A percentile compares a stretch with the other conserved stretches of the same genome.
phyloP scores from a whole-genome alignment of 345 rosid genomes.

The Geranium brycei region DNA sequence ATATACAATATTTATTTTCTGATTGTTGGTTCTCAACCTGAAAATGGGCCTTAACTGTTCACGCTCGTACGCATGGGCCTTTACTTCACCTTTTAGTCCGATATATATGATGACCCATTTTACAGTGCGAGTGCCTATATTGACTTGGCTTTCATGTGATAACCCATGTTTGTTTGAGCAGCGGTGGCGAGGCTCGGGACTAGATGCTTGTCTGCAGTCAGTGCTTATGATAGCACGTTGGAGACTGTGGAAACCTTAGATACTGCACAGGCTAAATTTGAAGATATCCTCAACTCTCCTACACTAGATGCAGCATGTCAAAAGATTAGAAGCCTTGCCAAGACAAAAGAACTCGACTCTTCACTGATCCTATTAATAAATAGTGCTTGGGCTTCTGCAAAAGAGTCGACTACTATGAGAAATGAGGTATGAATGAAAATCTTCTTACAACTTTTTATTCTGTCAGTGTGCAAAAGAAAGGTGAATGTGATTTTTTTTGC shows the following conservation, averaged over 20 bases:
- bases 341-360: slow-evolving; percentile 80
- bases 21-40: neutral
- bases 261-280: slow-evolving; percentile 73
- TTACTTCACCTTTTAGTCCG: no score
- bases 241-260: slow-evolving; percentile 61
- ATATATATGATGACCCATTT: no score
- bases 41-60: no score
- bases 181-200: slow-evolving; percentile 69
- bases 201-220: slow-evolving; percentile 73
- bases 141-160: neutral
- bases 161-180: slow-evolving; percentile 22
- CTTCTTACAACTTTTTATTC: neutral
- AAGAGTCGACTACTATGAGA: slow-evolving; percentile 62
- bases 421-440: slow-evolving; percentile 41
- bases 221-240: slow-evolving; percentile 71
- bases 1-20: neutral
- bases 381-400: slow-evolving; percentile 83
- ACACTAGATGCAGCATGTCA: slow-evolving; percentile 73
- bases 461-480: no score
- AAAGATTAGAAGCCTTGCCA: slow-evolving; percentile 72
- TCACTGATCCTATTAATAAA: slow-evolving; percentile 72
- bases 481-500: neutral
- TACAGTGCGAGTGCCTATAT: neutral
- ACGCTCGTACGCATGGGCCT: no score
- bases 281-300: slow-evolving; percentile 69